A percentile compares a stretch with the other conserved stretches of the same genome.
Conservation (phyloP, 176 grass and related monocot genomes). For the Bonia amplexicaulis region DNA sequence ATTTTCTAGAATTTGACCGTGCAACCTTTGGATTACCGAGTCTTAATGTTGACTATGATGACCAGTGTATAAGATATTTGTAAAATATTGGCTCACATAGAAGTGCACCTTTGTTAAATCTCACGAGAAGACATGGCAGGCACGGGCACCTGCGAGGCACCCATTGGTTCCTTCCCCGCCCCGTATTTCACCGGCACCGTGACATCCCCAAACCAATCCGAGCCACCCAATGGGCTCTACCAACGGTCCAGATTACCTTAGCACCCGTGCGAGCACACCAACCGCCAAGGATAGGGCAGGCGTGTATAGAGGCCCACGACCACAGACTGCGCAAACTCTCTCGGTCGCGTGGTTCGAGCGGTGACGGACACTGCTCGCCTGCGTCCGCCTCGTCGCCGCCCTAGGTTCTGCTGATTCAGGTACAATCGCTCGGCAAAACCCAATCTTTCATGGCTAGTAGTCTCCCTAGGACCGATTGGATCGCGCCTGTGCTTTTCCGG, state of each 20-base stretch:
- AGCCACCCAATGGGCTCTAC: background rate
- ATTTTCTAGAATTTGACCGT: no score
- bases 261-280: background rate
- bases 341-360: slow-evolving; percentile 6
- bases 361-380: background rate
- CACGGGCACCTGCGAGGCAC: background rate
- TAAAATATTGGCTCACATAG: no score
- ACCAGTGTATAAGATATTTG: no score
- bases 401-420: slow-evolving; percentile 5
- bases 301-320: background rate
- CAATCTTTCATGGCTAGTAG: background rate
- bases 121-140: no score
- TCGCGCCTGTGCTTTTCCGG: background rate
- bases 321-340: background rate
- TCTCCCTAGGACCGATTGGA: background rate
- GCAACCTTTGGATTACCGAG: no score
- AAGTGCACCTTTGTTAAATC: no score
- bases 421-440: background rate
- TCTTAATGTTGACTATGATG: no score
- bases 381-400: background rate
- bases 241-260: background rate
- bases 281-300: background rate
- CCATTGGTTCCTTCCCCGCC: no score
- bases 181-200: background rate
- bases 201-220: background rate